phyloP scores from a whole-genome alignment of 345 rosid species.

The Laguncularia racemosa region DNA sequence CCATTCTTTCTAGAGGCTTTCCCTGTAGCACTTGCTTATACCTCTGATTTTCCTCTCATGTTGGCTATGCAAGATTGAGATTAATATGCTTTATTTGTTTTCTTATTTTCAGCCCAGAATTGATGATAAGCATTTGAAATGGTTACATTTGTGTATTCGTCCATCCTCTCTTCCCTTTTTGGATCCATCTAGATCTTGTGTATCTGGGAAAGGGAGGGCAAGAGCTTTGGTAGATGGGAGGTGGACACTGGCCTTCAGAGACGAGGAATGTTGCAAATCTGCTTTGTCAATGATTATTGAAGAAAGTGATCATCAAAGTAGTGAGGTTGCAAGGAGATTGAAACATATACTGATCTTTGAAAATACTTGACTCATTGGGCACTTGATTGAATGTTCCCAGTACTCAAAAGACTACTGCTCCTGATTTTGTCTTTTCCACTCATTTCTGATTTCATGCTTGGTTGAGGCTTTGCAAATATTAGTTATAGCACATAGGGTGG shows the following conservation, averaged over 20 bases:
- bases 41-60: neutral
- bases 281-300: constrained; percentile 60
- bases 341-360: constrained; percentile 54
- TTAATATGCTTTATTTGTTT: neutral
- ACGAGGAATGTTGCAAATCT: constrained; percentile 63
- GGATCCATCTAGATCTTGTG: constrained; percentile 46
- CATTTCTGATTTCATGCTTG: constrained; percentile 12
- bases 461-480: constrained; percentile 12
- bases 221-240: constrained; percentile 84
- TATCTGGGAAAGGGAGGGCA: constrained; percentile 32
- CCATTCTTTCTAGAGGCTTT: too few relatives aligned
- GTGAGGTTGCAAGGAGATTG: constrained; percentile 69
- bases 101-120: constrained; percentile 55
- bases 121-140: constrained; percentile 69
- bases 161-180: constrained; percentile 59
- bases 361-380: constrained; percentile 13
- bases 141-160: constrained; percentile 90
- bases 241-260: constrained; percentile 91
- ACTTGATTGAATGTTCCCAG: constrained; percentile 10
- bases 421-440: constrained; percentile 1
- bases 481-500: constrained; percentile 22
- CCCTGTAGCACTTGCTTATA: too few relatives aligned
- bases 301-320: constrained; percentile 59
- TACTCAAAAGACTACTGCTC: neutral
- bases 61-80: too few relatives aligned